Evolutionary conservation across 345 rosid species (phyloP), one percentile per base, ranked within the genome.

Genomic region (Boechera stricta): DNA sequence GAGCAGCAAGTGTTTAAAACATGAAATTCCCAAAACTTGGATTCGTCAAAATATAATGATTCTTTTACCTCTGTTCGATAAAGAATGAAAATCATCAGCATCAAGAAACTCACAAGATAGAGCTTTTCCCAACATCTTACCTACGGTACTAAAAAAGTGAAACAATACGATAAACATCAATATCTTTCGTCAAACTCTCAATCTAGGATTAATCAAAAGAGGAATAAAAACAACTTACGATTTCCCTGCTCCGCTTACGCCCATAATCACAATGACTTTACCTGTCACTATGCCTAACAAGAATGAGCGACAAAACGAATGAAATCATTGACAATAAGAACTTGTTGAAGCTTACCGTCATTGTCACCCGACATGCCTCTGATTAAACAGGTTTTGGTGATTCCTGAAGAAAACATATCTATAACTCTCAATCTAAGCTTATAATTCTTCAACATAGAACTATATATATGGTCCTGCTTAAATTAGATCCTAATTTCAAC

Each of bases 51-150:
- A 8, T 8, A 0, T 45, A 11, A 10, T 4, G 42, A 36, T 28
- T 62, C 10, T 10, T 2, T 51, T 81, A 90, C 99, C 98, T 85
- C 84, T 85, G 82, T 95, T 92, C 9, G 94, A 81, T 49, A 39
- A 75, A 10, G 97, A 84, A 42, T 95, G 97, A 81, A 86, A 95
- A 83, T 88, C 94, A 72, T 95, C 98, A 0, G 97, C 97, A 73
- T 95, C 98, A 64, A 95, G 82, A 78, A 89, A 95, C 5, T 77
- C 74, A 69, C 90, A 87, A 31, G 83, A 80, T 59, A 92, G 65
- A 77, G 61, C 82, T 68, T 67, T 79, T 28, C 90, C 91, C 68
- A 94, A 74, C 87, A 85, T 67, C 26, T 80, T 74, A 28, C 97
- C 97, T 65, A 89, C 79, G 47, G 97, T 95, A 21, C 98, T 92